Evolutionary conservation across 2,329 filamentous ascomycete genomes (phyloP), one percentile per base, ranked within the genome.

Genomic region (Akanthomyces uredinophilus): DNA sequence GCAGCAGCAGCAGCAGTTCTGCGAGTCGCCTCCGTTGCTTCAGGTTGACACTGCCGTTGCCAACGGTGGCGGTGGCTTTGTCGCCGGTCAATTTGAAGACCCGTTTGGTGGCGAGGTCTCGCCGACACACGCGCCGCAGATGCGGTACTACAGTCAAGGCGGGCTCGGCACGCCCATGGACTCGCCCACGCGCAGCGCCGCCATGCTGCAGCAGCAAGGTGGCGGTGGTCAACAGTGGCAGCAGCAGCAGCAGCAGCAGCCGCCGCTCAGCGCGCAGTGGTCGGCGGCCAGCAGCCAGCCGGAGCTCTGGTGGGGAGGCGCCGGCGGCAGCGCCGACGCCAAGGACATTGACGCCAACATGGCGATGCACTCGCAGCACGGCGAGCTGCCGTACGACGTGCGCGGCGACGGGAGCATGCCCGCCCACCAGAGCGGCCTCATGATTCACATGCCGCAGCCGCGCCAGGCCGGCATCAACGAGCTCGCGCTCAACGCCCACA

Each of bases 391-490:
- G 35, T 63, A 63, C 43, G 61, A 63, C 32, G 56, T 60, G 13
- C 32, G 14, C 37, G n/a, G 6, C 8, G 55, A 58, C n/a, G 55
- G 43, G 16, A 66, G 70, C 39, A 49, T 56, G 44, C 27, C n/a
- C 20, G 27, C 22, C 29, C 39, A 46, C 29, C 39, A 46, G 8
- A 49, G 44, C 29, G 79, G 79, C 1, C 77, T 84, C 63, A 80
- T 82, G 78, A 81, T 84, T 63, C 79, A 83, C 66, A 81, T 83
- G 80, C 81, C 80, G 20, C 80, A 81, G 63, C 76, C 79, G 4
- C 78, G 72, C 1, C 64, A 69, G 5, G 70, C 74, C 0, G 71
- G 73, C 27, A 70, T 78, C 53, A 70, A 70, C 64, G 73, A 73
- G 39, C 60, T 77, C 65, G 62, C 68, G 59, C 63, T 73, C 65